Evolutionary conservation across 441 rosid genomes (phyloP), one percentile per base, ranked within the genome.

Genomic region (Jatropha podagrica): DNA sequence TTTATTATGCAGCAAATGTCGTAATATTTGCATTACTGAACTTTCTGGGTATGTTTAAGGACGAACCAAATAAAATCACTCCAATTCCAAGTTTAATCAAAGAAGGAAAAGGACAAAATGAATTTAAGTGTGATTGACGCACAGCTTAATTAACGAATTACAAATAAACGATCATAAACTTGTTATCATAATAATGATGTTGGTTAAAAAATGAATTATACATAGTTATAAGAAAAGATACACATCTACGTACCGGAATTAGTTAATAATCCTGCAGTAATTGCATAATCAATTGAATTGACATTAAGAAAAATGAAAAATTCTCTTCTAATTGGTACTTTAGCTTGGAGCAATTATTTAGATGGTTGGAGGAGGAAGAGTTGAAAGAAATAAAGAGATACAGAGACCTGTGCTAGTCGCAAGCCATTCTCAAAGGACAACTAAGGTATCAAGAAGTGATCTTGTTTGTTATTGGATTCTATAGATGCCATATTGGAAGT

Each of bases 391-490:
- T 41, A 27, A 74, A 69, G 44, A 55, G 71, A 74, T 40, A 15
- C 6, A 38, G 26, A 13, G 8, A 67, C n/a, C 15, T 4, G 7
- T 55, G 49, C 68, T 52, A 59, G 62, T 51, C 41, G 71, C 72
- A 73, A 38, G 69, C 68, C 72, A 73, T 69, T 44, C 59, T 44
- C 23, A 72, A 78, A 60, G 48, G 62, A 20, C 27, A 49, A 59
- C 12, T 64, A 65, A 60, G 68, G 44, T 60, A n/a, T 54, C 27
- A 60, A 51, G 68, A 65, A 55, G 26, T 69, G n/a, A 14, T 7
- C 55, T 51, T 49, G 1, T 38, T 51, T 76, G 65, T 58, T 10
- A 37, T 65, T 77, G 75, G 65, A 70, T 68, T 75, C 71, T 37
- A 17, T 56, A 0, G 8, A 42, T 46, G 17, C 8, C 76, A 44